A percentile compares a stretch with the other conserved stretches of the same genome.
phyloP scores from a whole-genome alignment of 331 rosid genomes.

The Quercus phellos region DNA sequence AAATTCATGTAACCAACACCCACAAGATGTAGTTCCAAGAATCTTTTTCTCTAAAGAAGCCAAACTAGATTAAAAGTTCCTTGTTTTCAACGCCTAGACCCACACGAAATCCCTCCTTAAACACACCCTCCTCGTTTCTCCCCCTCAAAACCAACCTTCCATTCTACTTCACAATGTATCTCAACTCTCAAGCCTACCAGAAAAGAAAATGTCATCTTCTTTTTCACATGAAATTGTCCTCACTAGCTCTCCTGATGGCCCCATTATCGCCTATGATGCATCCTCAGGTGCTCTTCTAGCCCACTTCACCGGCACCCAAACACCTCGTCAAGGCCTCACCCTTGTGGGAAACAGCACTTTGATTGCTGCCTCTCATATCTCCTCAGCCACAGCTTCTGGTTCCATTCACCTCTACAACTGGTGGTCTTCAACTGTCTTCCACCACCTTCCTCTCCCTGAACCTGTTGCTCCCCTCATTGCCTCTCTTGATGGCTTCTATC shows the following conservation, averaged over 20 bases:
- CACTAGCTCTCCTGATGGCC: constrained; percentile 56
- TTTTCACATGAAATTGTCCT: constrained; percentile 47
- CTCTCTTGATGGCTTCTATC: constrained; percentile 35
- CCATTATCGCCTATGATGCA: constrained; percentile 45
- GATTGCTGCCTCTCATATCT: constrained; percentile 56
- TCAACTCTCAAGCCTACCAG: background rate
- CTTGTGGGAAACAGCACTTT: constrained; percentile 24
- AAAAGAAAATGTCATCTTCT: constrained; percentile 37
- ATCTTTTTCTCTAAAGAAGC: constrained; percentile 6
- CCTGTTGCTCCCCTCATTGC: constrained; percentile 56
- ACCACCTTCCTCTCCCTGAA: constrained; percentile 48
- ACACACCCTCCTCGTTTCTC: constrained; percentile 20
- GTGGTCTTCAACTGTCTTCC: constrained; percentile 42
- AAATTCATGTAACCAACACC: background rate
- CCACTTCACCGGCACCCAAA: constrained; percentile 37
- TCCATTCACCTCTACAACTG: constrained; percentile 65
- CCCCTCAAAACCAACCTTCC: background rate
- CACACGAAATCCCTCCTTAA: background rate
- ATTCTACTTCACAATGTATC: background rate
- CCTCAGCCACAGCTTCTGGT: constrained; percentile 42
- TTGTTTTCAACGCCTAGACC: constrained; percentile 39
- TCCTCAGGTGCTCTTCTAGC: constrained; percentile 33
- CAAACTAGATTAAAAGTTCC: constrained; percentile 20
- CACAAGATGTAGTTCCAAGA: background rate
- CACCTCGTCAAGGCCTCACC: constrained; percentile 48